A percentile compares a stretch with the other conserved stretches of the same genome.
phyloP scores from a whole-genome alignment of 805 yeast genomes.

The Pichia phayaonensis region DNA sequence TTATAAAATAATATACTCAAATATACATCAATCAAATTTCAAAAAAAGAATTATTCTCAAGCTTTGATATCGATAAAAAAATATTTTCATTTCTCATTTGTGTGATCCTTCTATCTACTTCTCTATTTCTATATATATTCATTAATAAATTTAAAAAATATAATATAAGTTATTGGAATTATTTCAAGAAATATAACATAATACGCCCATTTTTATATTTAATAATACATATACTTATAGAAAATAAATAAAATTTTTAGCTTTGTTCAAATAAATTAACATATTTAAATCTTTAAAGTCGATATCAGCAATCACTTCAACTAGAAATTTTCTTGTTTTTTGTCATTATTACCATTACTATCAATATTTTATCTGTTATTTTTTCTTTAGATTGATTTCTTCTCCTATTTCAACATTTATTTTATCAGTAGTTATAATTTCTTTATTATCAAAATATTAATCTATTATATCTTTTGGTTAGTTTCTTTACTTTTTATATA shows the following conservation, averaged over 20 bases:
- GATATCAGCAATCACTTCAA: background rate
- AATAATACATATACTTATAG: background rate
- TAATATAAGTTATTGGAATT: background rate
- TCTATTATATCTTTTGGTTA: background rate
- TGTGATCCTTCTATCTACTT: background rate
- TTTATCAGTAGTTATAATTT: background rate
- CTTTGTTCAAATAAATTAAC: background rate
- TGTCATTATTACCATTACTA: background rate
- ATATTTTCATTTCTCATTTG: background rate
- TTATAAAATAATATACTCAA: background rate
- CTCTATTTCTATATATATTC: background rate
- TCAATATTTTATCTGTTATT: background rate
- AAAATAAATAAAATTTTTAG: background rate
- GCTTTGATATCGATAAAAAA: background rate
- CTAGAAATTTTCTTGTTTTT: background rate
- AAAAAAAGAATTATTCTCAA: background rate
- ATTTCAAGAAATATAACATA: too few relatives aligned
- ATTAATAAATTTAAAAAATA: background rate
- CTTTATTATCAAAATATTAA: background rate
- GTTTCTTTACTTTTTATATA: conserved; percentile 1
- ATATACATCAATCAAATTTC: too few relatives aligned
- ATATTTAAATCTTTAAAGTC: background rate
- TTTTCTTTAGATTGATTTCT: background rate
- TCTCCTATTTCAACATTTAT: background rate
- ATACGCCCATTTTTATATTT: background rate